Conservation (phyloP, 805 yeast species). For the Saturnispora hagleri region DNA sequence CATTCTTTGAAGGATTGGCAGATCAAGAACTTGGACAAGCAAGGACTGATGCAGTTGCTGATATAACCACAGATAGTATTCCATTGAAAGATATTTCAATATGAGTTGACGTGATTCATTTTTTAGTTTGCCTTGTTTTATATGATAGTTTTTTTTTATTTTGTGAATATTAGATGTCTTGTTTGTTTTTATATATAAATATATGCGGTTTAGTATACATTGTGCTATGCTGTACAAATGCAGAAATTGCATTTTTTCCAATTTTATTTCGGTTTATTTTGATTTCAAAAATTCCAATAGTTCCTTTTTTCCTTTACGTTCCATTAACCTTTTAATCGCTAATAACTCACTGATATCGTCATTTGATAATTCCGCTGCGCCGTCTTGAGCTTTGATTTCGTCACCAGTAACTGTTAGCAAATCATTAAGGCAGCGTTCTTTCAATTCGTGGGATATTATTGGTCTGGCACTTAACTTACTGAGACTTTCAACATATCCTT, state of each 20-base stretch:
- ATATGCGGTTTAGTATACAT: background rate
- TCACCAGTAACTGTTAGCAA: conserved; percentile 33
- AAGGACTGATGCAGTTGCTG: background rate
- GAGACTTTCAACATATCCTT: conserved; percentile 27
- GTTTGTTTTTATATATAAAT: background rate
- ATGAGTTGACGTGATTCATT: background rate
- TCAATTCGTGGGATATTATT: conserved; percentile 22
- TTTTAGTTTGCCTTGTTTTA: background rate
- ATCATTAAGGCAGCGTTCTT: conserved; percentile 36
- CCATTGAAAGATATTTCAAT: conserved; percentile 5
- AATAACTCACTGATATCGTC: conserved; percentile 42
- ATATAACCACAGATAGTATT: background rate
- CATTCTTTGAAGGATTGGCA: conserved; percentile 78
- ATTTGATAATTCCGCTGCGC: conserved; percentile 11
- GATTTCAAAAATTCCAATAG: conserved; percentile 47
- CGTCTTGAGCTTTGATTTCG: conserved; percentile 16
- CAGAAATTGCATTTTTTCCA: background rate
- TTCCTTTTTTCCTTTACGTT: conserved; percentile 60
- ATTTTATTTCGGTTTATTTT: background rate
- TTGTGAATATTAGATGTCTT: background rate
- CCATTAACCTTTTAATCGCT: conserved; percentile 51
- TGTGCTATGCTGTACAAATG: background rate
- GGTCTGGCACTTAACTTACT: conserved; percentile 27
- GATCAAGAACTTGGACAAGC: conserved; percentile 45
- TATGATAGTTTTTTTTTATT: background rate